Evolutionary conservation across 306 rosid genomes (phyloP).

Genomic region (Prosopis cineraria): DNA sequence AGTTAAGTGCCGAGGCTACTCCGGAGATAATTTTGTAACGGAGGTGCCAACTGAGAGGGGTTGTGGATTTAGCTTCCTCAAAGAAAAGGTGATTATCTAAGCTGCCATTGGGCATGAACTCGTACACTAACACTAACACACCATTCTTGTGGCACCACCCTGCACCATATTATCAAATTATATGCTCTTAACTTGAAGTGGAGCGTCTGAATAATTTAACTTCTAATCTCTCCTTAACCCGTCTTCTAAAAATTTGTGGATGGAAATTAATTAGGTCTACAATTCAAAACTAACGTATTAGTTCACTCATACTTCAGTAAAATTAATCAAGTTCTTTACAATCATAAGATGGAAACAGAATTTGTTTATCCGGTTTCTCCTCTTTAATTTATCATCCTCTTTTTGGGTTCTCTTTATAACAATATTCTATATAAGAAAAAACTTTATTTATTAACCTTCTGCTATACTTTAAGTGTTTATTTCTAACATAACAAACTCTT

Average conservation of each 20-base stretch:
- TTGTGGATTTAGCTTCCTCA: constrained; percentile 31
- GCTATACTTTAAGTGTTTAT: no score
- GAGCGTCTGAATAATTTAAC: no score
- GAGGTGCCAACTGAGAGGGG: constrained; percentile 57
- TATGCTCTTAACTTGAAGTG: no score
- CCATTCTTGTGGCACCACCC: constrained; percentile 82
- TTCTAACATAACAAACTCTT: no score
- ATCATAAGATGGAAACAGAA: background rate
- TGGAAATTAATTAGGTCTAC: background rate
- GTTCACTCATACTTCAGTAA: background rate
- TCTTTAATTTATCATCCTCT: background rate
- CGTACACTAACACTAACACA: constrained; percentile 66
- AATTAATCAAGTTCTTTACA: background rate
- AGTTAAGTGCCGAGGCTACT: constrained; percentile 66
- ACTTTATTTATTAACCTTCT: no score
- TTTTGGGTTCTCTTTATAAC: background rate
- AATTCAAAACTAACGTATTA: background rate
- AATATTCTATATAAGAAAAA: no score
- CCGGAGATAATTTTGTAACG: constrained; percentile 68
- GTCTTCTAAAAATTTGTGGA: background rate
- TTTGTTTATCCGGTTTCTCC: background rate
- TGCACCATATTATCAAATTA: constrained; percentile 6
- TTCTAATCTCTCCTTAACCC: background rate
- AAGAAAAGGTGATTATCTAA: constrained; percentile 71
- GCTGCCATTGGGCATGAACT: constrained; percentile 87